These are phyloP conservation scores for Chlorencoelia australis DNA, from an alignment of 2,329 filamentous ascomycete genomes.

Conservation along the genomic window DNA sequence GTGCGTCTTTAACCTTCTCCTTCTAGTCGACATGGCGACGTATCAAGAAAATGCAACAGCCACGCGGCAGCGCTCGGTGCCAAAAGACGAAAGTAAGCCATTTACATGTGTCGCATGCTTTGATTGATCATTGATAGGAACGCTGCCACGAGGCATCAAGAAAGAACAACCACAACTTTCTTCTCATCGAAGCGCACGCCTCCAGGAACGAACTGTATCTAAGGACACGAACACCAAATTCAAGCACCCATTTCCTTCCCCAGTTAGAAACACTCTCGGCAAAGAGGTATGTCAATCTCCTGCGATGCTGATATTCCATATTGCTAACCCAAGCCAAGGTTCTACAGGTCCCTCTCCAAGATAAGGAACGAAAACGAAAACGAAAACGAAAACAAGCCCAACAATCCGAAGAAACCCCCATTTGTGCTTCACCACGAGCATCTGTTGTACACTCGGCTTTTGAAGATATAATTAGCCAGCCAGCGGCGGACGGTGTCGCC, in stretches of 20 bases:
- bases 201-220: no score
- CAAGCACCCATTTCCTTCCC: background rate
- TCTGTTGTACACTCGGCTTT: background rate
- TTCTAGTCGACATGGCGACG: background rate
- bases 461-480: constrained; percentile 2
- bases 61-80: background rate
- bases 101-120: background rate
- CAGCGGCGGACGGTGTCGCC: background rate
- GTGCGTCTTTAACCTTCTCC: background rate
- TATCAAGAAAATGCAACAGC: background rate
- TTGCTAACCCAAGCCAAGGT: constrained; percentile 18
- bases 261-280: background rate
- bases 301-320: constrained; percentile 11
- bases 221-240: background rate
- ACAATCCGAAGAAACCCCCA: constrained; percentile 1
- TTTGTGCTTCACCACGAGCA: constrained; percentile 1
- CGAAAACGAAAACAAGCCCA: constrained; percentile 11
- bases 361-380: constrained; percentile 6
- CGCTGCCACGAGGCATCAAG: background rate
- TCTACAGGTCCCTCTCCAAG: constrained; percentile 6
- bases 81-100: background rate
- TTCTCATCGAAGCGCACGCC: background rate
- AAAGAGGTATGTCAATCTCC: constrained; percentile 6
- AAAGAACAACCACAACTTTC: no score
- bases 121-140: background rate